phyloP scores from a whole-genome alignment of 108 stramenopile species.

The Seminavis robusta region DNA sequence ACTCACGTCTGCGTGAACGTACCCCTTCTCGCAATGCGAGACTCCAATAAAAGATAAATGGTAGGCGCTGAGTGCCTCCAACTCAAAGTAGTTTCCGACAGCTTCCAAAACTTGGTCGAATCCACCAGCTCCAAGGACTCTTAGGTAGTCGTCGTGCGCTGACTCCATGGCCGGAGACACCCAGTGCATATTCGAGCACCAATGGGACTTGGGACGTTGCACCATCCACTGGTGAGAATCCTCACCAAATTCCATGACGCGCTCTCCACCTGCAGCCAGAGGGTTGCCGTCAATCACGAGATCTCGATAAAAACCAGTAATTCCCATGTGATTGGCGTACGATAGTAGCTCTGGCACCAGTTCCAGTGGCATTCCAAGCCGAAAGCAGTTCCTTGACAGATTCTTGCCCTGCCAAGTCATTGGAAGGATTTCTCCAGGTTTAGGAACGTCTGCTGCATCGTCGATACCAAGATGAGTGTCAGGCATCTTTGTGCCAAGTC shows the following conservation, averaged over 20 bases:
- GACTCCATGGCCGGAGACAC: conserved; percentile 43
- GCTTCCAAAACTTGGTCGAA: conserved; percentile 55
- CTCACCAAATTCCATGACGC: not conserved
- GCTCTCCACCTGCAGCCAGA: not conserved
- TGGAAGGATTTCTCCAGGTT: too few relatives aligned
- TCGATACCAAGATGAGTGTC: too few relatives aligned
- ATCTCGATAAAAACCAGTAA: conserved; percentile 29
- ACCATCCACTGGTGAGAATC: conserved; percentile 21
- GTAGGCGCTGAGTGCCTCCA: conserved; percentile 51
- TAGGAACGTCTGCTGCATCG: too few relatives aligned
- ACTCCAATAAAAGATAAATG: conserved; percentile 64
- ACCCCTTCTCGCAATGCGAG: conserved; percentile 39
- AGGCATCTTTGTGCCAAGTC: too few relatives aligned
- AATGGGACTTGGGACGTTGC: conserved; percentile 33
- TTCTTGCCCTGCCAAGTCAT: too few relatives aligned
- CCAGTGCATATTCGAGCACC: conserved; percentile 74
- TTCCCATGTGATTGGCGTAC: conserved; percentile 32
- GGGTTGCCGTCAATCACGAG: conserved; percentile 10
- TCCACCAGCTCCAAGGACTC: conserved; percentile 48
- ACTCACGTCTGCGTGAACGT: conserved; percentile 57
- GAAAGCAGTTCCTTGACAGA: too few relatives aligned
- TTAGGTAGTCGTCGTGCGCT: conserved; percentile 42
- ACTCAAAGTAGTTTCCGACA: conserved; percentile 45
- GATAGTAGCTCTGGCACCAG: conserved; percentile 10
- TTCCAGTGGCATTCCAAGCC: conserved; percentile 21